Conservation (phyloP, 805 yeast species). For the Lipomyces spencermartinsiae region DNA sequence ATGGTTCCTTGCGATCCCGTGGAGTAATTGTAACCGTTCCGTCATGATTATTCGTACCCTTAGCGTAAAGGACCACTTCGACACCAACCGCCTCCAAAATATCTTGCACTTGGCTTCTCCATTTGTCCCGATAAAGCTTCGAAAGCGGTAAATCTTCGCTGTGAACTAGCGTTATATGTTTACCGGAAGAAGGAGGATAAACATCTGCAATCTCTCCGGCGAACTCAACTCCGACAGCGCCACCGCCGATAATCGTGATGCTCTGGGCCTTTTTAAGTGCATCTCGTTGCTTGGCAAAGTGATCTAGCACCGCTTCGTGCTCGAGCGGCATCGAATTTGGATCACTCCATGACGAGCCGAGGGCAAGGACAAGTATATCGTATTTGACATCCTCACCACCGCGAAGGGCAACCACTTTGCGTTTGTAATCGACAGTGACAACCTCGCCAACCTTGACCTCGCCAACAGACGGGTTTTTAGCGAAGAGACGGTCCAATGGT, state of each 20-base stretch:
- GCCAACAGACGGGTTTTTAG: slow-evolving; percentile 18
- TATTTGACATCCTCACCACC: slow-evolving; percentile 17
- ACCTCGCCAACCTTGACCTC: slow-evolving; percentile 19
- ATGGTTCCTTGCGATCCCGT: slow-evolving; percentile 8
- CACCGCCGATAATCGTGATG: slow-evolving; percentile 58
- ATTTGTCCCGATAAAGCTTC: slow-evolving; percentile 19
- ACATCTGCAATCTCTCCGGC: slow-evolving; percentile 55
- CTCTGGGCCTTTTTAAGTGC: slow-evolving; percentile 48
- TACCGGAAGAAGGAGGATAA: slow-evolving; percentile 44
- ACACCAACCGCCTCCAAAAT: slow-evolving; percentile 38
- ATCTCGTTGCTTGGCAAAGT: slow-evolving; percentile 26
- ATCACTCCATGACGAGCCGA: slow-evolving; percentile 18
- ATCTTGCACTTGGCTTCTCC: slow-evolving; percentile 26
- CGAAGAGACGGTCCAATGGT: slow-evolving; percentile 26
- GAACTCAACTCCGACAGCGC: slow-evolving; percentile 59
- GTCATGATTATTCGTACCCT: slow-evolving; percentile 23
- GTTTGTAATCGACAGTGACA: slow-evolving; percentile 12
- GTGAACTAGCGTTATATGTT: slow-evolving; percentile 46
- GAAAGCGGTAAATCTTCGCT: slow-evolving; percentile 35
- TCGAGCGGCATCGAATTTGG: slow-evolving; percentile 16
- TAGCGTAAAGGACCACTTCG: slow-evolving; percentile 29
- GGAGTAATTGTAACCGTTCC: slow-evolving; percentile 21
- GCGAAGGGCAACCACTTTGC: slow-evolving; percentile 20
- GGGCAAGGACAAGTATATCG: slow-evolving; percentile 32
- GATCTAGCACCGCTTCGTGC: slow-evolving; percentile 11